Conservation (phyloP, 2,329 filamentous ascomycete species). For the Colletotrichum abscissum region DNA sequence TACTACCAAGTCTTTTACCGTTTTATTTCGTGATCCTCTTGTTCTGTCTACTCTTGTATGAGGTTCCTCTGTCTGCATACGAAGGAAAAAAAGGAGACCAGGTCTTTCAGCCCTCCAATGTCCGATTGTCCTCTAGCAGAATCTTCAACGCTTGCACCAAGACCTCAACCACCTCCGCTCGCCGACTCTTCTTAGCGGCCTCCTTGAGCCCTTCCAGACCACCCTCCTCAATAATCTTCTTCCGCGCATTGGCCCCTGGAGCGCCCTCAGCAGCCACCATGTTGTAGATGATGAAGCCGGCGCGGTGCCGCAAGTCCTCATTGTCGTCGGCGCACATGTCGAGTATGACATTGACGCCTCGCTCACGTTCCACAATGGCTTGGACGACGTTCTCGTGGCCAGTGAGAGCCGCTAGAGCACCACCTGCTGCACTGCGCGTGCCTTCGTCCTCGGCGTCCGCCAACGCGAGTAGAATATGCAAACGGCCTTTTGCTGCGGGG, state of each 20-base stretch:
- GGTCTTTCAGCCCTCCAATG: conserved; percentile 22
- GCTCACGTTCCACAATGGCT: conserved; percentile 75
- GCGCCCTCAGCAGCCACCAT: conserved; percentile 75
- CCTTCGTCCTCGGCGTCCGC: conserved; percentile 85
- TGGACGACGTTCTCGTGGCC: conserved; percentile 80
- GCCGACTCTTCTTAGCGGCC: conserved; percentile 75
- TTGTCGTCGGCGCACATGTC: conserved; percentile 79
- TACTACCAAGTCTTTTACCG: not conserved
- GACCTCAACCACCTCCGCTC: conserved; percentile 76
- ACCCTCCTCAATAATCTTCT: conserved; percentile 69
- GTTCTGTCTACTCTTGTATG: conserved; percentile 27
- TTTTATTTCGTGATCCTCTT: conserved; percentile 3
- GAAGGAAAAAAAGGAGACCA: not conserved
- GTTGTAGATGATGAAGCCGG: conserved; percentile 80
- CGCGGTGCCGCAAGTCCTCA: conserved; percentile 77
- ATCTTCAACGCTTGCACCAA: conserved; percentile 80
- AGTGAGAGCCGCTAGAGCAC: conserved; percentile 87
- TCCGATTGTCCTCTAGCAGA: conserved; percentile 58
- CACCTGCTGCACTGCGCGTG: conserved; percentile 86
- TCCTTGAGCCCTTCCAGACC: conserved; percentile 77
- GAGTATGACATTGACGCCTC: conserved; percentile 83
- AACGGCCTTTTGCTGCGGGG: conserved; percentile 74
- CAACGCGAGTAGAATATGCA: conserved; percentile 88
- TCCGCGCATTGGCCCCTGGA: conserved; percentile 69
- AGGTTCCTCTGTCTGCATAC: conserved; percentile 1